phyloP scores from a whole-genome alignment of 1,284 basidiomycete genomes.

The Ceratobasidium sp. region DNA sequence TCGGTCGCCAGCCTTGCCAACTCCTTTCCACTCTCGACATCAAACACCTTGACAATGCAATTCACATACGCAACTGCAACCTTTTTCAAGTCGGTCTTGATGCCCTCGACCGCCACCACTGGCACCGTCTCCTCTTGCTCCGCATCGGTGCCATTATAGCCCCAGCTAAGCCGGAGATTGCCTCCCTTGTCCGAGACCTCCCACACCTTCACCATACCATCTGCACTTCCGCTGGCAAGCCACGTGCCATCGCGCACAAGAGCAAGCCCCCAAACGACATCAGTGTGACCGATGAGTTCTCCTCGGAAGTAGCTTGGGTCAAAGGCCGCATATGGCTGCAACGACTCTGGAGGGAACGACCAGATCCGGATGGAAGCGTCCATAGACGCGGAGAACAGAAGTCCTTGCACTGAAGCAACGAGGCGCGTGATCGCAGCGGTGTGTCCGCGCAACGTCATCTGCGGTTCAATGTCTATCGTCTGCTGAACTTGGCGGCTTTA shows the following conservation, averaged over 20 bases:
- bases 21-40: conserved; percentile 85
- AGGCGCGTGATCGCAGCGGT: conserved; percentile 90
- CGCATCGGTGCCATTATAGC: conserved; percentile 71
- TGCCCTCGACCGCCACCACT: conserved; percentile 63
- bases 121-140: conserved; percentile 56
- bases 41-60: conserved; percentile 88
- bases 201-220: conserved; percentile 94
- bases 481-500: conserved; percentile 58
- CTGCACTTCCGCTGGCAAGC: conserved; percentile 88
- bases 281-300: conserved; percentile 88
- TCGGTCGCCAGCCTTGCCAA: conserved; percentile 71
- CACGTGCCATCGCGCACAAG: conserved; percentile 76
- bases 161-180: conserved; percentile 76
- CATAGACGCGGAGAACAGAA: conserved; percentile 89
- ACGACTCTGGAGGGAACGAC: conserved; percentile 74
- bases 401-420: conserved; percentile 78
- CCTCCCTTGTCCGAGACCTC: conserved; percentile 64
- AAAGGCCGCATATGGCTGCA: conserved; percentile 87
- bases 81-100: conserved; percentile 78
- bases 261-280: conserved; percentile 94
- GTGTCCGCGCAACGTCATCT: conserved; percentile 92
- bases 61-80: conserved; percentile 92
- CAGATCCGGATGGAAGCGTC: conserved; percentile 94
- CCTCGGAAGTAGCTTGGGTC: conserved; percentile 79
- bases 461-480: conserved; percentile 84